phyloP scores from a whole-genome alignment of 2,329 filamentous ascomycete genomes.

The Penicillium sp. region DNA sequence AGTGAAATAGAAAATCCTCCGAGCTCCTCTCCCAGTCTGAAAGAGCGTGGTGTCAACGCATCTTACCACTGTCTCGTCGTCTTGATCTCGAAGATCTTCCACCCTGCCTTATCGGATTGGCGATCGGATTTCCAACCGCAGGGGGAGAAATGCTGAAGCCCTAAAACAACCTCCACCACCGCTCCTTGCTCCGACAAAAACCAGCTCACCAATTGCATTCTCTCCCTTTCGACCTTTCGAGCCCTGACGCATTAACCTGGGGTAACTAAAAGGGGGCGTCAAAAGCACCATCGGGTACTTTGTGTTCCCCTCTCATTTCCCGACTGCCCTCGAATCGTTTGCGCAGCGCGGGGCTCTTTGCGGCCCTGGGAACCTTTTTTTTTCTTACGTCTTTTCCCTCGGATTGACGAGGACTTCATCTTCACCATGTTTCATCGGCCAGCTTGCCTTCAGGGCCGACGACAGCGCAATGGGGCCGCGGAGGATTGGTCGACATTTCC shows the following conservation, averaged over 20 bases:
- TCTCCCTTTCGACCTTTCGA: constrained; percentile 30
- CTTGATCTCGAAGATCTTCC: constrained; percentile 14
- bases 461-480: constrained; percentile 24
- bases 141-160: constrained; percentile 30
- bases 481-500: constrained; percentile 52
- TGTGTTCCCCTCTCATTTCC: constrained; percentile 18
- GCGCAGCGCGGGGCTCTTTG: no score
- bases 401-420: no score
- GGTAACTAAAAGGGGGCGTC: constrained; percentile 24
- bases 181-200: constrained; percentile 26
- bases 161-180: constrained; percentile 20
- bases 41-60: constrained; percentile 3
- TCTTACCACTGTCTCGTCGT: constrained; percentile 27
- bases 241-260: constrained; percentile 25
- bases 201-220: constrained; percentile 30
- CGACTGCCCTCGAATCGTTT: constrained; percentile 15
- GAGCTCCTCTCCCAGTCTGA: background rate
- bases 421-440: constrained; percentile 35
- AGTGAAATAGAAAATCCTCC: no score
- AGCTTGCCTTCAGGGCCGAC: constrained; percentile 33
- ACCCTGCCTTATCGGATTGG: constrained; percentile 19
- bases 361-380: constrained; percentile 10
- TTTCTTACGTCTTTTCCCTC: constrained; percentile 2
- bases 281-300: constrained; percentile 31
- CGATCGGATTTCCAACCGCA: constrained; percentile 23